Evolutionary conservation across 163 green algal genomes (phyloP), one percentile per base, ranked within the genome.

Genomic region (Volvox carteri): DNA sequence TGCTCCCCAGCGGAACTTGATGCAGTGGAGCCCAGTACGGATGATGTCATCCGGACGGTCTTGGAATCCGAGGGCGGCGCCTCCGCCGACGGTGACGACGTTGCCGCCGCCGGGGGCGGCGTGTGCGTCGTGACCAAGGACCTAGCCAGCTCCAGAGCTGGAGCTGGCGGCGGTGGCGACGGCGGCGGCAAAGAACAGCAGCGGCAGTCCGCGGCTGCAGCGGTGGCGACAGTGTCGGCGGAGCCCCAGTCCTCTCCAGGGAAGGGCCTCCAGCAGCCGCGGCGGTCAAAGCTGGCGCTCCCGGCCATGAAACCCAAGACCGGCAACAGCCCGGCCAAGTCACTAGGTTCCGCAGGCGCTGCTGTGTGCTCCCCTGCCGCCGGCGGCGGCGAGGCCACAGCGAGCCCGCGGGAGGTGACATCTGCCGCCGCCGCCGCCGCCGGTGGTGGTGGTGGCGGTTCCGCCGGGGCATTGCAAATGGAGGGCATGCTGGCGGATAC

Each of bases 21-120:
- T 3, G 12, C 48, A 46, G 48, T 9, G 8, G 48, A 4, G 72
- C 39, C 48, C 4, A 52, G 9, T 54, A 5, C 35, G 5, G 77
- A 85, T 37, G 77, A 85, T 1, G 77, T 85, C 21, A 85, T 85
- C 77, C 77, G 77, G 33, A 37, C 52, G 1, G 77, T 85, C 1
- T 52, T 85, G 33, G 35, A 85, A 25, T 30, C 37, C 5, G 44
- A 70, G 16, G 19, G 52, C 50, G 16, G 33, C 33, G 65, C 65
- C 16, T 6, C 65, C 30, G 65, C 30, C 65, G 35, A 41, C n/a
- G 48, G 2, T 8, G 46, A 80, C 44, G 73, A 28, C 5, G 33
- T 1, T 23, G 44, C 3, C 8, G 42, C 16, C 8, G n/a, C 30
- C n/a, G 46, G 9, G 12, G 21, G 35, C n/a, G 77, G 77, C 35